Conservation (phyloP, 768 basidiomycete genomes). For the Scleroderma bovista region DNA sequence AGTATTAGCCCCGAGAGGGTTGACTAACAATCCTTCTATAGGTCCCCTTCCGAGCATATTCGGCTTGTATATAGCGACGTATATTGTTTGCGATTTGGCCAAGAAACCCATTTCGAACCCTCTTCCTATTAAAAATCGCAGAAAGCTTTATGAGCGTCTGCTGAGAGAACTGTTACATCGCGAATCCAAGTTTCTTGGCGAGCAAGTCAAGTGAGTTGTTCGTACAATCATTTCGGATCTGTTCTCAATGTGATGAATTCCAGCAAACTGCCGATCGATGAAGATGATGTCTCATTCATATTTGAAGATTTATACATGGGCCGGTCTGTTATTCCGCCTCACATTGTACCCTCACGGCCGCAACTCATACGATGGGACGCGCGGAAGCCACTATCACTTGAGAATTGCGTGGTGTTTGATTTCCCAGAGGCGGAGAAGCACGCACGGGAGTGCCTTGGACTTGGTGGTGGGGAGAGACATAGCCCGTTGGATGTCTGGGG, state of each 20-base stretch:
- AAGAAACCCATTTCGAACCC: slow-evolving; percentile 80
- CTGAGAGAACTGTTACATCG: slow-evolving; percentile 70
- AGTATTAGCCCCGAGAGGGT: neutral
- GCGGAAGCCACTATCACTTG: slow-evolving; percentile 51
- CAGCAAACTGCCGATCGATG: slow-evolving; percentile 74
- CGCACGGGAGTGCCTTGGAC: slow-evolving; percentile 37
- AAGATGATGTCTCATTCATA: slow-evolving; percentile 76
- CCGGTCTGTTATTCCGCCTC: slow-evolving; percentile 74
- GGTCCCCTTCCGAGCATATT: slow-evolving; percentile 82
- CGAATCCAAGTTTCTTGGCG: slow-evolving; percentile 63
- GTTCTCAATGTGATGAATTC: neutral
- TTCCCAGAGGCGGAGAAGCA: slow-evolving; percentile 69
- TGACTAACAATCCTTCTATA: neutral
- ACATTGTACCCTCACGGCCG: slow-evolving; percentile 66
- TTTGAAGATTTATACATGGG: slow-evolving; percentile 86
- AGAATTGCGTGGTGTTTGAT: slow-evolving; percentile 87
- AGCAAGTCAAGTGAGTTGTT: slow-evolving; percentile 50
- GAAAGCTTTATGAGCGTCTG: slow-evolving; percentile 77
- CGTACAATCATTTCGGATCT: neutral
- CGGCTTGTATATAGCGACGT: slow-evolving; percentile 85
- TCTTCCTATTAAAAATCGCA: slow-evolving; percentile 78
- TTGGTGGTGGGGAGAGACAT: slow-evolving; percentile 10
- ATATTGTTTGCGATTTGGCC: slow-evolving; percentile 81
- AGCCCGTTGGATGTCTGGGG: slow-evolving; percentile 68
- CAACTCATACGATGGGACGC: slow-evolving; percentile 81